phyloP scores from a whole-genome alignment of 2,329 filamentous ascomycete genomes.

The Beauveria sp. region DNA sequence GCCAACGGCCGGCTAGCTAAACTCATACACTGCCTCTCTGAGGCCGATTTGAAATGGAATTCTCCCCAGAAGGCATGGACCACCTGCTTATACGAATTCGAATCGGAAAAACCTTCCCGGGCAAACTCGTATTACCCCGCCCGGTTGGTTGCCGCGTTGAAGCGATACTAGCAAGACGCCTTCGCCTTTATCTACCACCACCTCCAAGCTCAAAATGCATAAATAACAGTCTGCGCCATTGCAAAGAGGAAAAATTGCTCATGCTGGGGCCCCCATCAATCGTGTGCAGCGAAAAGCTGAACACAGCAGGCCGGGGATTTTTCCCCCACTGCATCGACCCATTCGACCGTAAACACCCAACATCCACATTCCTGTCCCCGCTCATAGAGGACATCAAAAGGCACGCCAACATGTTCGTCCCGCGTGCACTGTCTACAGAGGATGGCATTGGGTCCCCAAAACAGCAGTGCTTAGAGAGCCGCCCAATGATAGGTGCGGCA shows the following conservation, averaged over 20 bases:
- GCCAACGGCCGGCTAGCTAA: not conserved
- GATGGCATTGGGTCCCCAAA: not conserved
- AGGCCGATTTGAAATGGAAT: no score
- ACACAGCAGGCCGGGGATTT: not conserved
- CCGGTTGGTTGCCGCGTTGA: not conserved
- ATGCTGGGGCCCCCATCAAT: not conserved
- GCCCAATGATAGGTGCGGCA: not conserved
- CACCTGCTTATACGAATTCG: not conserved
- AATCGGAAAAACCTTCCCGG: not conserved
- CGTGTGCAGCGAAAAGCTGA: not conserved
- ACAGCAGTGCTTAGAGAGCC: not conserved
- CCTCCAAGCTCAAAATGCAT: not conserved
- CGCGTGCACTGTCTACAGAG: not conserved
- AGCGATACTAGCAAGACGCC: not conserved
- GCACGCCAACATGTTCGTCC: not conserved
- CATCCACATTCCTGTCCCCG: conserved; percentile 1
- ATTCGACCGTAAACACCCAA: not conserved
- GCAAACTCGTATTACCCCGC: not conserved
- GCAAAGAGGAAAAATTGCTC: not conserved
- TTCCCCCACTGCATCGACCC: conserved; percentile 6
- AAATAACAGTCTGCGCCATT: not conserved
- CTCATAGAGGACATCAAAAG: not conserved
- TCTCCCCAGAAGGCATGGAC: no score
- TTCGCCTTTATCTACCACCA: not conserved
- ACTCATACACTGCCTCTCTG: no score